Conservation (phyloP, 768 basidiomycete genomes). For the Lyophyllum atratum region DNA sequence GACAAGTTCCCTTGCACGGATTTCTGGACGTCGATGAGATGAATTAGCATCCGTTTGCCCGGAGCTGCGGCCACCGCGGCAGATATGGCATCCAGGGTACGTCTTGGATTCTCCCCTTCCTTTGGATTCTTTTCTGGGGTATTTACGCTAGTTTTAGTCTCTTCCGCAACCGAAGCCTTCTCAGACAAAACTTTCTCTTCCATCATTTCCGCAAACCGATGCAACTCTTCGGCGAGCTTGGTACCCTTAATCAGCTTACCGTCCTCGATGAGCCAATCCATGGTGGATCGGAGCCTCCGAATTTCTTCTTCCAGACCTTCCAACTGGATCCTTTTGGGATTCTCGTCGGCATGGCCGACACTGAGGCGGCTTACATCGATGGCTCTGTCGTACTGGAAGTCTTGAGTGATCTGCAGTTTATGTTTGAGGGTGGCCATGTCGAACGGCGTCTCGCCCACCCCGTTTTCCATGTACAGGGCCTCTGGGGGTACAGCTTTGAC, state of each 20-base stretch:
- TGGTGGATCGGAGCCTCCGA: conserved; percentile 23
- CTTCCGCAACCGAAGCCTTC: conserved; percentile 12
- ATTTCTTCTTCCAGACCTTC: conserved; percentile 22
- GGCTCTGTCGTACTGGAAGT: not conserved
- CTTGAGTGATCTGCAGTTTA: conserved; percentile 21
- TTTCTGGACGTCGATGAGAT: conserved; percentile 37
- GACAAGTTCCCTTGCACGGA: conserved; percentile 32
- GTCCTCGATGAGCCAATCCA: conserved; percentile 22
- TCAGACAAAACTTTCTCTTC: conserved; percentile 25
- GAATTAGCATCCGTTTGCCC: conserved; percentile 30
- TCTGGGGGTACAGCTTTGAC: conserved; percentile 38
- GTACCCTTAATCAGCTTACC: conserved; percentile 25
- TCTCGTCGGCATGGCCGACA: conserved; percentile 7
- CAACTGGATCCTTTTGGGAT: conserved; percentile 17
- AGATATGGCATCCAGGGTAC: conserved; percentile 20
- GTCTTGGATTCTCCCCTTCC: conserved; percentile 12
- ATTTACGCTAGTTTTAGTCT: too few relatives aligned
- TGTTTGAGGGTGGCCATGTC: conserved; percentile 37
- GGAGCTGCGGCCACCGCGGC: conserved; percentile 16
- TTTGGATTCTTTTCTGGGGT: conserved; percentile 11
- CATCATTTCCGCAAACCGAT: conserved; percentile 29
- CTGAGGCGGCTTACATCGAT: not conserved
- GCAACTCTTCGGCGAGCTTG: conserved; percentile 22
- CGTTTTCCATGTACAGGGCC: conserved; percentile 49
- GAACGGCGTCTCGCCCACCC: conserved; percentile 44